Percentiles rank a stretch among this genome's conserved stretches.
Evolutionary conservation across 371 early-diverging fungal genomes (phyloP).

Genomic region (Quaeritorhiza haematococci): DNA sequence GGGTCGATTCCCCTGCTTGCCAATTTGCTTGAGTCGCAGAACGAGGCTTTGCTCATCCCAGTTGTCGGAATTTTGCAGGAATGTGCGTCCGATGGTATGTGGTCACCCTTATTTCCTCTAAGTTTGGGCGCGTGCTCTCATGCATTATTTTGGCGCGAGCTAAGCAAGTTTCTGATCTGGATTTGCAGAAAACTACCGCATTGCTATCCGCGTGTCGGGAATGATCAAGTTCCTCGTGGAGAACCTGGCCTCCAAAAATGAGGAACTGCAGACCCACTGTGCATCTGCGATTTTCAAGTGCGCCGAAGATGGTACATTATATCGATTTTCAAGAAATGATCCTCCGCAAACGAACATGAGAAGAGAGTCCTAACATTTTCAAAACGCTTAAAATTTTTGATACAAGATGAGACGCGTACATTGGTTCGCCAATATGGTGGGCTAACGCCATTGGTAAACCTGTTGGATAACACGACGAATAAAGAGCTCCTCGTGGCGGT

Average conservation of each 20-base stretch:
- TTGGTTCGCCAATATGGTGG: slow-evolving; percentile 46
- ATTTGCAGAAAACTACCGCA: slow-evolving; percentile 35
- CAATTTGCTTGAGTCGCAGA: slow-evolving; percentile 43
- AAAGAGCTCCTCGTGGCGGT: slow-evolving; percentile 50
- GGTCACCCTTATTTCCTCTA: too few species aligned
- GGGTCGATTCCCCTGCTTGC: slow-evolving; percentile 55
- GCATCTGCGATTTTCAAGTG: slow-evolving; percentile 59
- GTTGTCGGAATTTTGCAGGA: slow-evolving; percentile 56
- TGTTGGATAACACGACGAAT: slow-evolving; percentile 46
- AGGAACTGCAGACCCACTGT: slow-evolving; percentile 50
- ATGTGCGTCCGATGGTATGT: slow-evolving; percentile 45
- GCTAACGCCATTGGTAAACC: slow-evolving; percentile 41
- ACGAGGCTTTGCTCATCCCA: slow-evolving; percentile 51
- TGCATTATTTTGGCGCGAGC: neutral
- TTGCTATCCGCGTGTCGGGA: slow-evolving; percentile 46
- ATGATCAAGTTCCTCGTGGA: slow-evolving; percentile 56
- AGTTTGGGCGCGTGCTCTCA: neutral
- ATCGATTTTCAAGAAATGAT: neutral
- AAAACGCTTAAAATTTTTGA: slow-evolving; percentile 3
- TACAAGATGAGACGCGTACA: slow-evolving; percentile 44
- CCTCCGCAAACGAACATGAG: neutral
- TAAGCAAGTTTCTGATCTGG: neutral
- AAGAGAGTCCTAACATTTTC: neutral
- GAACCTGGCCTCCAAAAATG: slow-evolving; percentile 44
- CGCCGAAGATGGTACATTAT: slow-evolving; percentile 45